Percentiles rank a stretch among this genome's conserved stretches.
phyloP scores from a whole-genome alignment of 371 early-diverging fungal genomes.

The Zopfochytrium polystomum region DNA sequence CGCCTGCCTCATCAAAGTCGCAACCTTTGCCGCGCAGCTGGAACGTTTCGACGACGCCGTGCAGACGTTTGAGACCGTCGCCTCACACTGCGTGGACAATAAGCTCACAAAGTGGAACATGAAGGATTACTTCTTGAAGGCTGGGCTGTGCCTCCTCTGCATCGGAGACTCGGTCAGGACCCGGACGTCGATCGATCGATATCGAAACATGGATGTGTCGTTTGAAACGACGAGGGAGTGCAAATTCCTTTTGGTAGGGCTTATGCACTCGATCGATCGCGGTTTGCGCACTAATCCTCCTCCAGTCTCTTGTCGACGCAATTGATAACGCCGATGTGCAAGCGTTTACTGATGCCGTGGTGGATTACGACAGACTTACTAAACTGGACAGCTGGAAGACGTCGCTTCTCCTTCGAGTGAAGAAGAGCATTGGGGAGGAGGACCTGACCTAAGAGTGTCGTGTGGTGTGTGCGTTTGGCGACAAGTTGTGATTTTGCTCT shows the following conservation, averaged over 20 bases:
- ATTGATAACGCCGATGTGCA: slow-evolving; percentile 76
- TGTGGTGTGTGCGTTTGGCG: too few species aligned
- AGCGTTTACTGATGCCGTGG: slow-evolving; percentile 73
- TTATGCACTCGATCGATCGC: background rate
- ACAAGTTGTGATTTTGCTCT: too few species aligned
- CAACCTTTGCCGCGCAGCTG: slow-evolving; percentile 84
- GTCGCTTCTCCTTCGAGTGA: slow-evolving; percentile 78
- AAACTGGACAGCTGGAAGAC: slow-evolving; percentile 96
- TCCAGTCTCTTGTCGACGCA: slow-evolving; percentile 68
- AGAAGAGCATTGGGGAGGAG: slow-evolving; percentile 67
- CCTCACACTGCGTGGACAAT: slow-evolving; percentile 76
- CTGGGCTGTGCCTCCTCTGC: slow-evolving; percentile 80
- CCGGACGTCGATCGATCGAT: slow-evolving; percentile 69
- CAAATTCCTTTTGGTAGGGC: slow-evolving; percentile 65
- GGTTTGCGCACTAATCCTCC: background rate
- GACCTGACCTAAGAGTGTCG: slow-evolving; percentile 42
- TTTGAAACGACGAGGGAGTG: slow-evolving; percentile 85
- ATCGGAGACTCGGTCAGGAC: slow-evolving; percentile 71
- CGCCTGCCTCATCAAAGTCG: slow-evolving; percentile 86
- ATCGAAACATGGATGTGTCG: slow-evolving; percentile 77
- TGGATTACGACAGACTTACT: slow-evolving; percentile 79
- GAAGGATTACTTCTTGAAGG: slow-evolving; percentile 92
- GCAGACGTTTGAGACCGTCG: slow-evolving; percentile 81
- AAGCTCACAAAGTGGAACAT: slow-evolving; percentile 90
- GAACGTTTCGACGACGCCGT: slow-evolving; percentile 84